A percentile compares a stretch with the other conserved stretches of the same genome.
Evolutionary conservation across 2,329 filamentous ascomycete genomes (phyloP).

Genomic region (Trichophyton equinum): DNA sequence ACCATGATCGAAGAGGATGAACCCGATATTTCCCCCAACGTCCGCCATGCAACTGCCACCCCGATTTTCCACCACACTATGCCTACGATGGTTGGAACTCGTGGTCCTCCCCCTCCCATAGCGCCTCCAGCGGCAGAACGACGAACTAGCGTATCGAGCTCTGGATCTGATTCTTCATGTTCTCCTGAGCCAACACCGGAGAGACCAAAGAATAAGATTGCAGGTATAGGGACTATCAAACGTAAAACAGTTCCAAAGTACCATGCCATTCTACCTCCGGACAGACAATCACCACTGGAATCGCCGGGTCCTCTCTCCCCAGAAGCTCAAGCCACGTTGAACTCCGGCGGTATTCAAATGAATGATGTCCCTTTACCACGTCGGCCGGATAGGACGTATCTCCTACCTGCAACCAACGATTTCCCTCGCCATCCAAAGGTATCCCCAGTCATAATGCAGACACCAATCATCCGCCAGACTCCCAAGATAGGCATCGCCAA

Average conservation of each 20-base stretch:
- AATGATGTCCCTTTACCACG: slow-evolving; percentile 47
- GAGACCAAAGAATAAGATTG: background rate
- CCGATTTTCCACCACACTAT: slow-evolving; percentile 15
- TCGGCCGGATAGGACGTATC: slow-evolving; percentile 16
- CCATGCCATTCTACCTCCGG: slow-evolving; percentile 47
- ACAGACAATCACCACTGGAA: slow-evolving; percentile 39
- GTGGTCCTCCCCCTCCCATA: background rate
- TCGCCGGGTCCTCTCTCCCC: slow-evolving; percentile 53
- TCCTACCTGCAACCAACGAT: slow-evolving; percentile 23
- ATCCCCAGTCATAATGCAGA: background rate
- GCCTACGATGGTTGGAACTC: slow-evolving; percentile 6
- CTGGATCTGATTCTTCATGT: background rate
- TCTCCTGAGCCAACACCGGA: background rate
- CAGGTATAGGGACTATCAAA: background rate
- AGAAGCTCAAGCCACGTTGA: slow-evolving; percentile 49
- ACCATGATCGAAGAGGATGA: slow-evolving; percentile 22
- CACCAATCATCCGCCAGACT: background rate
- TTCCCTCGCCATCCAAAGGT: slow-evolving; percentile 20
- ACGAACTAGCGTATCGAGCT: background rate
- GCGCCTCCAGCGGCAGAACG: background rate
- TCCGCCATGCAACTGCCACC: slow-evolving; percentile 20
- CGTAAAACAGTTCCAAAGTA: slow-evolving; percentile 32
- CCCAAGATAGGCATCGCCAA: slow-evolving; percentile 20
- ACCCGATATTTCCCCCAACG: slow-evolving; percentile 20
- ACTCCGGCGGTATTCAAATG: slow-evolving; percentile 45